A percentile compares a stretch with the other conserved stretches of the same genome.
Conservation (phyloP, 306 rosid species). For the Luffa acutangula region DNA sequence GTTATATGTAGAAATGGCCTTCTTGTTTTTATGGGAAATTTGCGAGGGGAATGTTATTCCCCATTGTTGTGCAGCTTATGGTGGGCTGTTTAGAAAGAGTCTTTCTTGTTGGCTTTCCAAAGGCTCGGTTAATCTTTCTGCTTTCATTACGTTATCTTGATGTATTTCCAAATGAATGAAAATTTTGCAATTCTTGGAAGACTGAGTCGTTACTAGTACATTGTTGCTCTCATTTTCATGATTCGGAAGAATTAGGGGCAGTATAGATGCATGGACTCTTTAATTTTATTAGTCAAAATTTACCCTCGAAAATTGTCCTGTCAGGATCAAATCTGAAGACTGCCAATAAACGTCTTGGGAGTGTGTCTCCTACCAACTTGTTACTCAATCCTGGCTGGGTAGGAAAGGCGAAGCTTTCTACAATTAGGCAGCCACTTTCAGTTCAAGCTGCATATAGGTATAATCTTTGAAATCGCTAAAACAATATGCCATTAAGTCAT, state of each 20-base stretch:
- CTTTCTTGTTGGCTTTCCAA: background rate
- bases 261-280: background rate
- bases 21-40: background rate
- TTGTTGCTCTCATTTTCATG: background rate
- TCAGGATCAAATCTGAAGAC: slow-evolving; percentile 34
- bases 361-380: slow-evolving; percentile 25
- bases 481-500: background rate
- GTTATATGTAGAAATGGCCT: background rate
- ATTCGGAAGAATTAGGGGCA: background rate
- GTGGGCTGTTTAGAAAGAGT: background rate
- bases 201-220: background rate
- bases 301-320: slow-evolving; percentile 4
- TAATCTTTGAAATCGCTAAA: background rate
- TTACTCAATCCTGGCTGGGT: slow-evolving; percentile 22
- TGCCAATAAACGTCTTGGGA: slow-evolving; percentile 26
- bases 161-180: background rate
- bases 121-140: background rate
- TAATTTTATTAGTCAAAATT: background rate
- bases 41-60: background rate
- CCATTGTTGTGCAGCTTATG: background rate
- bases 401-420: slow-evolving; percentile 26
- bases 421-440: slow-evolving; percentile 34
- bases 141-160: background rate
- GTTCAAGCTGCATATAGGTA: slow-evolving; percentile 82
- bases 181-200: background rate